A percentile compares a stretch with the other conserved stretches of the same genome.
phyloP scores from a whole-genome alignment of 1,284 basidiomycete genomes.

The Pseudozyma sp. region DNA sequence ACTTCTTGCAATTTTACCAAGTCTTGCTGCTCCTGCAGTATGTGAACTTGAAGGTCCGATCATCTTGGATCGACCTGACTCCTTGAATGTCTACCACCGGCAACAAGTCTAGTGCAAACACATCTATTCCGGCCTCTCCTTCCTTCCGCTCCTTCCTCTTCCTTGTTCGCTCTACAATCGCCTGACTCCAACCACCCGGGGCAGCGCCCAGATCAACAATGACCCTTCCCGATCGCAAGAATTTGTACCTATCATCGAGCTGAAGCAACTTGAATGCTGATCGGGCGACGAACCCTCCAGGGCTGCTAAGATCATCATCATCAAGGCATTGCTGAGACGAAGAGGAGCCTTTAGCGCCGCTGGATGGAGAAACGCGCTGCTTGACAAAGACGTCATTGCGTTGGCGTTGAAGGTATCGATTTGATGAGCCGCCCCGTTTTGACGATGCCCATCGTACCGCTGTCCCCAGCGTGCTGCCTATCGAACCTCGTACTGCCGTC shows the following conservation, averaged over 20 bases:
- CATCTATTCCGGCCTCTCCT: background rate
- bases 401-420: conserved; percentile 47
- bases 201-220: conserved; percentile 64
- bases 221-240: conserved; percentile 43
- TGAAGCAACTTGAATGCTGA: conserved; percentile 64
- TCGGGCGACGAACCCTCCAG: conserved; percentile 46
- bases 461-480: background rate
- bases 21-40: too few species aligned
- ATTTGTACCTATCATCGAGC: conserved; percentile 52
- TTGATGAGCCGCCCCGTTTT: conserved; percentile 41
- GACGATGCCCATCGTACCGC: conserved; percentile 24
- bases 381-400: conserved; percentile 43
- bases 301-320: conserved; percentile 6
- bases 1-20: too few species aligned
- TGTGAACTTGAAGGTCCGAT: conserved; percentile 52
- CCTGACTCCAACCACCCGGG: conserved; percentile 64
- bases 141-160: background rate
- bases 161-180: conserved; percentile 35
- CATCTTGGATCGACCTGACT: conserved; percentile 42
- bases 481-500: too few species aligned
- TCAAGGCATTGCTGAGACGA: background rate
- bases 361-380: conserved; percentile 12
- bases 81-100: conserved; percentile 33
- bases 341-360: background rate
- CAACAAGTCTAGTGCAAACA: conserved; percentile 59